A percentile compares a stretch with the other conserved stretches of the same genome.
phyloP scores from a whole-genome alignment of 257 asterid genomes.

The Gentiana macrophylla region DNA sequence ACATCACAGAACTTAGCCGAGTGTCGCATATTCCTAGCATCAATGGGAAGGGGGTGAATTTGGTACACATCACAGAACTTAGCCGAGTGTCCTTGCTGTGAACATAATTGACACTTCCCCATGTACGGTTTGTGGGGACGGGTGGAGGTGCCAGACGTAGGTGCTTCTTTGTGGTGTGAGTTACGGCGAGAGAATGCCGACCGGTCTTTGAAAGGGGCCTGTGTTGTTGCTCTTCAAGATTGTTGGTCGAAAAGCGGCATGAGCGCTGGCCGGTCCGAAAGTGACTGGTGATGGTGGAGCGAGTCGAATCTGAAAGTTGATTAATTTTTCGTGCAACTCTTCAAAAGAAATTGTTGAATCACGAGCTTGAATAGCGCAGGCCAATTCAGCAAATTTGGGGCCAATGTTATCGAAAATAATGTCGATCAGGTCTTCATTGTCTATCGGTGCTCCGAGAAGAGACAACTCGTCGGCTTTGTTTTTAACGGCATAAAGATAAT shows the following conservation, averaged over 20 bases:
- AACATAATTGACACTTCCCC: neutral
- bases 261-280: neutral
- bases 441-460: neutral
- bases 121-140: neutral
- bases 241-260: neutral
- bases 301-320: neutral
- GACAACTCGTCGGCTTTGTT: conserved; percentile 1
- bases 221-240: no score
- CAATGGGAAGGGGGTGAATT: no score
- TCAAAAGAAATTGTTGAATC: neutral
- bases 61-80: no score
- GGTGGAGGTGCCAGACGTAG: no score
- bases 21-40: neutral
- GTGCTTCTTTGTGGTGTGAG: no score
- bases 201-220: no score
- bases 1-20: no score
- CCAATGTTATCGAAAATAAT: neutral
- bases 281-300: neutral
- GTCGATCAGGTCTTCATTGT: neutral
- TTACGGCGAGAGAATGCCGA: no score
- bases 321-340: neutral
- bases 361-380: neutral
- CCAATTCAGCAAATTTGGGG: neutral
- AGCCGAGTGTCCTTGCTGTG: neutral
- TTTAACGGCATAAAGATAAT: neutral